Evolutionary conservation across 148 eudicot species (phyloP), one percentile per base, ranked within the genome.

Genomic region (Rhododendron griersonianum): DNA sequence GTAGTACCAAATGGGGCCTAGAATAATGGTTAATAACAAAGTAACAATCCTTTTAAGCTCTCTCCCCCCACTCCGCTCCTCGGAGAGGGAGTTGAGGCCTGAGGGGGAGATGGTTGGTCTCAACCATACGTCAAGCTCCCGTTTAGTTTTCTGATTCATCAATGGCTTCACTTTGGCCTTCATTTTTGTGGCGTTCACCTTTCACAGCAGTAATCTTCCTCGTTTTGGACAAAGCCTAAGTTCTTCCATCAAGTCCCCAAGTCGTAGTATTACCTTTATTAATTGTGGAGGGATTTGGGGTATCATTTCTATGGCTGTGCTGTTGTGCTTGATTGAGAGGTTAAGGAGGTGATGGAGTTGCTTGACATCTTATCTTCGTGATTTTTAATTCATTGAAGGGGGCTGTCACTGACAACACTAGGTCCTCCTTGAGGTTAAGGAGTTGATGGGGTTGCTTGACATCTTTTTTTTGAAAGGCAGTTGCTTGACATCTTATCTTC

Each of bases 291-390:
- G 28, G 41, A 15, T 80, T 51, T 13, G 61, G n/a, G 55, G 18
- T 47, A 15, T 79, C 57, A 47, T n/a, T 13, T 80, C 82, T 51
- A 28, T 28, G 61, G 63, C 11, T 28, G 63, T 73, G 77, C 77
- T 11, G 77, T 67, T 67, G 23, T 16, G 65, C 83, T 33, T 80
- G 83, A 53, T 80, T 80, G 83, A 25, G 82, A 80, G 65, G 83
- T 53, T 53, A 25, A 80, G 83, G 65, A 30, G 14, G 44, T 30
- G 35, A 78, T 10, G n/a, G 14, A 28, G 11, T 53, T 80, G 65
- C 59, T 80, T 15, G 63, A 51, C 44, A 53, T 30, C n/a, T 80
- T 28, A 51, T 33, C 11, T 80, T 30, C 5, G 65, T 80, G 44
- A 2, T 80, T 59, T 21, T 80, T 15, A 63, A 51, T 50, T 78